These are phyloP conservation scores for Erysiphe pulchra DNA, from an alignment of 2,329 filamentous ascomycete species.

Conservation along the genomic window DNA sequence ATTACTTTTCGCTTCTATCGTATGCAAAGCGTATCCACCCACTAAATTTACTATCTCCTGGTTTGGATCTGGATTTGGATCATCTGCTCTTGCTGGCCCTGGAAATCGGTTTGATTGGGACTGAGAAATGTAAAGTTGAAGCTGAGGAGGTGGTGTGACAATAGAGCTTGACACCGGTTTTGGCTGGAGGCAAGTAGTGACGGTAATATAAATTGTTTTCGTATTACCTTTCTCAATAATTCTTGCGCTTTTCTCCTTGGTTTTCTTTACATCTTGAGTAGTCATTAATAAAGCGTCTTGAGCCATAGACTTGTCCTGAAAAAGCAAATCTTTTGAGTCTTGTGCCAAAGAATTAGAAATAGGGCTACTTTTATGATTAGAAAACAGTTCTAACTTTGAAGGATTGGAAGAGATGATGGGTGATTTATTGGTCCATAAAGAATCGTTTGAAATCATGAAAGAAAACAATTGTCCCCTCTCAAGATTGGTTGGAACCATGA, in stretches of 20 bases:
- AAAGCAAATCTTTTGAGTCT: neutral
- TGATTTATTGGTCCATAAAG: constrained; percentile 22
- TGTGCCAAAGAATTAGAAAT: neutral
- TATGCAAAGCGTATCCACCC: constrained; percentile 21
- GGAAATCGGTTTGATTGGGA: constrained; percentile 36
- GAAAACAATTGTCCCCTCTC: constrained; percentile 32
- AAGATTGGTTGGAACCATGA: constrained; percentile 31
- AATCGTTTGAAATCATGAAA: constrained; percentile 35
- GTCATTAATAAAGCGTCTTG: neutral
- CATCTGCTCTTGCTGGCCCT: constrained; percentile 22
- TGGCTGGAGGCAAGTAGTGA: constrained; percentile 70
- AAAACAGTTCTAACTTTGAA: constrained; percentile 7
- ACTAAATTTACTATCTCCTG: constrained; percentile 7
- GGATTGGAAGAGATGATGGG: constrained; percentile 14
- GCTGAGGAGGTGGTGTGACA: constrained; percentile 33
- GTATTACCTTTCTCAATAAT: neutral
- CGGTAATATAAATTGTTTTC: constrained; percentile 42
- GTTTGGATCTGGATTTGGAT: constrained; percentile 2
- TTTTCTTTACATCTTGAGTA: neutral
- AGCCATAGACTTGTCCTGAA: neutral
- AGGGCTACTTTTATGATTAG: neutral
- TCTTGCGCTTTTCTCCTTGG: neutral
- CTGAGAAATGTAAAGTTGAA: constrained; percentile 53
- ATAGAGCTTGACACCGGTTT: constrained; percentile 5
- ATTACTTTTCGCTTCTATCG: constrained; percentile 32